Percentiles rank a stretch among this genome's conserved stretches.
phyloP scores from a whole-genome alignment of 2,329 filamentous ascomycete species.

The Gaeumannomyces tritici region DNA sequence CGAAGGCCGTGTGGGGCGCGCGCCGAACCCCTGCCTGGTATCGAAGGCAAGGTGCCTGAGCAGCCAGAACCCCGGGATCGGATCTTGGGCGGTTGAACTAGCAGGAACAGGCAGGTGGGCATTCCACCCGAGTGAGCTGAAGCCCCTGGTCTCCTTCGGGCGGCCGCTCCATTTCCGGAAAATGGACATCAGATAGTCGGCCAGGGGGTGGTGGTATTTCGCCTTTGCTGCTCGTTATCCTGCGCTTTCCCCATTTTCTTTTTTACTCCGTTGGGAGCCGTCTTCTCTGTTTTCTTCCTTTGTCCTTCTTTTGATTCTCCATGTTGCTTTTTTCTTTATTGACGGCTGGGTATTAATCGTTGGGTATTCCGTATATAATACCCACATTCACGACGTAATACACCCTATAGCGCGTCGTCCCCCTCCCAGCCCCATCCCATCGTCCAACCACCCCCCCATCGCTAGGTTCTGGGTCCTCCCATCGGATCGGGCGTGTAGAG shows the following conservation, averaged over 20 bases:
- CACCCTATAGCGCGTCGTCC: too few species aligned
- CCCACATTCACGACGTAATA: background rate
- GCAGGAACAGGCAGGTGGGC: background rate
- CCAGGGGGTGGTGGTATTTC: background rate
- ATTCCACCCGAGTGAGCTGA: background rate
- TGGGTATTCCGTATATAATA: background rate
- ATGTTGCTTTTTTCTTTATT: background rate
- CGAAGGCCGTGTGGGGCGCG: background rate
- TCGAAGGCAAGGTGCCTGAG: background rate
- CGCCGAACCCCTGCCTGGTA: background rate
- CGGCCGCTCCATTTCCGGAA: background rate
- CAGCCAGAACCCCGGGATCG: background rate
- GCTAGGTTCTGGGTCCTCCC: background rate
- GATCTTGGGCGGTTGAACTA: background rate
- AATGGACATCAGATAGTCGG: background rate
- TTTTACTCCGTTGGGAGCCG: background rate
- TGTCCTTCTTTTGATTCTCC: background rate
- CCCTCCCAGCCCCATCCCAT: background rate
- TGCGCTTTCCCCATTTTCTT: background rate
- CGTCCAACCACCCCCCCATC: background rate
- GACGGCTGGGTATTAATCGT: background rate
- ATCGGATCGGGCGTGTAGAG: background rate
- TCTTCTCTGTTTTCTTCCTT: background rate
- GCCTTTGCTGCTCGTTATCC: background rate
- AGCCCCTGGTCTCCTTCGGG: background rate